phyloP scores from a whole-genome alignment of 345 rosid genomes.

The Cardamine occulta region DNA sequence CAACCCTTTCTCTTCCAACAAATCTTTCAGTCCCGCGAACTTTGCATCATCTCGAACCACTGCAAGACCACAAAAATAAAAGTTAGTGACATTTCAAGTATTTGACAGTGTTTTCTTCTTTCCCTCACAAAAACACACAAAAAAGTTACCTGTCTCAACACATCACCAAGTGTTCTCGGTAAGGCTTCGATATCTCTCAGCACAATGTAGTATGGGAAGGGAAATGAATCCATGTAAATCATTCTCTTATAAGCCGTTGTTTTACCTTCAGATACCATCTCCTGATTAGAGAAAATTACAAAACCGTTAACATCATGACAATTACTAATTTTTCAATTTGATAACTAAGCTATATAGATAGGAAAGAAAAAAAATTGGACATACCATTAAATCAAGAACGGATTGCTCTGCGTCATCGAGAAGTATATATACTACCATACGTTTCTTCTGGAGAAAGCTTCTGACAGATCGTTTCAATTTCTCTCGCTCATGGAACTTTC shows the following conservation, averaged over 20 bases:
- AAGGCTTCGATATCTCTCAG: constrained; percentile 81
- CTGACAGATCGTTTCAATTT: constrained; percentile 68
- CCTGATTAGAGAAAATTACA: constrained; percentile 42
- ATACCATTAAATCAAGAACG: constrained; percentile 70
- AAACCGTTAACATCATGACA: not conserved
- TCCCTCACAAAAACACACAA: not conserved
- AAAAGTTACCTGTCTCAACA: constrained; percentile 81
- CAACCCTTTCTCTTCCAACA: constrained; percentile 19
- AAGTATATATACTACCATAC: constrained; percentile 91
- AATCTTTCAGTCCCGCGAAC: constrained; percentile 53
- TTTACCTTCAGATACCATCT: constrained; percentile 55
- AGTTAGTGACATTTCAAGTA: not conserved
- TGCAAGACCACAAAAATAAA: constrained; percentile 37
- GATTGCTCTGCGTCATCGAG: constrained; percentile 75
- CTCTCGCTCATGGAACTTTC: constrained; percentile 92
- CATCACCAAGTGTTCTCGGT: constrained; percentile 82
- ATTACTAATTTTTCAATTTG: constrained; percentile 11
- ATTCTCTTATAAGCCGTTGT: constrained; percentile 49
- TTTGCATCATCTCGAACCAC: constrained; percentile 98
- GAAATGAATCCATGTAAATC: constrained; percentile 82
- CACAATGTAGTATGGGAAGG: constrained; percentile 85
- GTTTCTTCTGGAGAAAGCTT: constrained; percentile 69
- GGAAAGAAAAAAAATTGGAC: not conserved
- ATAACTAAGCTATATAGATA: not conserved
- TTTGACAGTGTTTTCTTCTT: not conserved